Percentiles rank a stretch among this genome's conserved stretches.
Evolutionary conservation across 345 rosid species (phyloP).

Genomic region (Leavenworthia alabamica): DNA sequence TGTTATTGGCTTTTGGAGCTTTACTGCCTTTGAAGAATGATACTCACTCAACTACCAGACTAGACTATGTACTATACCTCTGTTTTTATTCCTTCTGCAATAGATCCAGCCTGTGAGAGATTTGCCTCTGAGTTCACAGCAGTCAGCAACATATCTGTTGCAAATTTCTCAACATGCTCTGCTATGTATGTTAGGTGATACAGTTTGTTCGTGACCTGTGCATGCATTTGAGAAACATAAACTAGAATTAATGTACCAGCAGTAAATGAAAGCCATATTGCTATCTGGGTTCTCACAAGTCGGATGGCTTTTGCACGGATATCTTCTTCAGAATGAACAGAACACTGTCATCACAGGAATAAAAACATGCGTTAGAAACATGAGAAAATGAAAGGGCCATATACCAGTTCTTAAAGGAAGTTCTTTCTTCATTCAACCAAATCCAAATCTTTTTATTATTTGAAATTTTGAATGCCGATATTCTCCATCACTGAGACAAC

Average conservation of each 20-base stretch:
- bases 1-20: conserved; percentile 2
- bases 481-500: conserved; percentile 9
- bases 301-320: conserved; percentile 89
- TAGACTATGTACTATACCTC: conserved; percentile 44
- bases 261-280: conserved; percentile 6
- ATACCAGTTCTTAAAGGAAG: background rate
- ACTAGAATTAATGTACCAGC: conserved; percentile 9
- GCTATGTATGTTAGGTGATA: conserved; percentile 69
- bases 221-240: conserved; percentile 30
- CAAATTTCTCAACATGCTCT: conserved; percentile 74
- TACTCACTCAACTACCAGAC: conserved; percentile 4
- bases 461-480: background rate
- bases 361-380: conserved; percentile 26
- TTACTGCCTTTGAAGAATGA: conserved; percentile 4
- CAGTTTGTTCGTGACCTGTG: conserved; percentile 91
- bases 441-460: background rate
- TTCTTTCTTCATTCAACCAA: background rate
- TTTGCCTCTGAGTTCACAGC: conserved; percentile 50
- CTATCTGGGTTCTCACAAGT: conserved; percentile 48
- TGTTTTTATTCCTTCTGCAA: conserved; percentile 45
- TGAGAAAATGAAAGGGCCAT: conserved; percentile 8
- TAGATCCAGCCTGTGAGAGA: conserved; percentile 36
- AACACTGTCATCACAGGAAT: conserved; percentile 56
- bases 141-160: conserved; percentile 62
- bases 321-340: conserved; percentile 88